These are phyloP conservation scores for Rhodosporidiobolus sp. DNA, from an alignment of 768 basidiomycete species.

Conservation along the genomic window DNA sequence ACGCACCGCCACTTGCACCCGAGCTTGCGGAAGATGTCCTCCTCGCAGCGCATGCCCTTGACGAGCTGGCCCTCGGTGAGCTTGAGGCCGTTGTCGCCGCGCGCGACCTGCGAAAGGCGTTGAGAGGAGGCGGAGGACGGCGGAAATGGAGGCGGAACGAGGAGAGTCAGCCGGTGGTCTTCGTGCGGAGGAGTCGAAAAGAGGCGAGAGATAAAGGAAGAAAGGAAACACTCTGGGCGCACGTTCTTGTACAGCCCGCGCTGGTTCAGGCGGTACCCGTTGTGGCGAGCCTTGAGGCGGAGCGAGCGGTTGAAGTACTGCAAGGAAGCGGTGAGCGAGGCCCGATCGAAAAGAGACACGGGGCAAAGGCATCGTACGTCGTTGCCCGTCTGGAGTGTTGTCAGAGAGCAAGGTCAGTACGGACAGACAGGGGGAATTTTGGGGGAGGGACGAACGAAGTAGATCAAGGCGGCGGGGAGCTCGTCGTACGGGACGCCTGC, in stretches of 20 bases:
- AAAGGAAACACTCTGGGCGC: neutral
- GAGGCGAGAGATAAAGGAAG: neutral
- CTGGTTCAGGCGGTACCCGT: slow-evolving; percentile 49
- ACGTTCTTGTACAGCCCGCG: slow-evolving; percentile 47
- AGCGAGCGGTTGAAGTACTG: slow-evolving; percentile 48
- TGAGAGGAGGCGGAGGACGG: neutral
- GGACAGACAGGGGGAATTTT: too few relatives aligned
- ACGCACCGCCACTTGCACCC: too few relatives aligned
- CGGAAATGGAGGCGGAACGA: too few relatives aligned
- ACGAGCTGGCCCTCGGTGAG: slow-evolving; percentile 45
- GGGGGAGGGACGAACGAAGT: slow-evolving; percentile 13
- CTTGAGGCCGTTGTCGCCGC: slow-evolving; percentile 45
- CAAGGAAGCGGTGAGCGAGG: neutral
- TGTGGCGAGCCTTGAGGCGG: slow-evolving; percentile 45
- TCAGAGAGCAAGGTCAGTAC: neutral
- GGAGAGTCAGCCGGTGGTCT: neutral
- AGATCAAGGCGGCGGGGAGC: slow-evolving; percentile 33
- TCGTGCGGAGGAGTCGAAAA: too few relatives aligned
- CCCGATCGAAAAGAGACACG: neutral
- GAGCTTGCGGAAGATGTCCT: slow-evolving; percentile 14
- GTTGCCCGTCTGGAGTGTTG: neutral
- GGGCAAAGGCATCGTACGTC: neutral
- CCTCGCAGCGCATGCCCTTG: slow-evolving; percentile 6
- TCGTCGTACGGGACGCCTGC: slow-evolving; percentile 15
- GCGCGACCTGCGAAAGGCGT: slow-evolving; percentile 4